Percentiles rank a stretch among this genome's conserved stretches.
Conservation (phyloP, 2,329 filamentous ascomycete species). For the Tothia fuscella region DNA sequence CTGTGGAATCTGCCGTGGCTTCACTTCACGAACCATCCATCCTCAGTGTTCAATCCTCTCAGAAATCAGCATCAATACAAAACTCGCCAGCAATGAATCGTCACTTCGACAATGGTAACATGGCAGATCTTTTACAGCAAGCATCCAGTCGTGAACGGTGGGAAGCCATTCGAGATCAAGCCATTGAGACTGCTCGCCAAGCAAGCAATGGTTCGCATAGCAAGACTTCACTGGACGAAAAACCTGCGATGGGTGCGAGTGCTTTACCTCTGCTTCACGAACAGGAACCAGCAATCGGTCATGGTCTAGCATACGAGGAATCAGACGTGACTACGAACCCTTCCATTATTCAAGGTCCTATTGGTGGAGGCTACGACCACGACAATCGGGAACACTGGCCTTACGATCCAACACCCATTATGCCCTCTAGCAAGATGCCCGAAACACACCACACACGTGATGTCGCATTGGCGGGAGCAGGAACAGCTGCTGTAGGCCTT, state of each 20-base stretch:
- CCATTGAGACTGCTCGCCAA: conserved; percentile 7
- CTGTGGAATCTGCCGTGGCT: conserved; percentile 80
- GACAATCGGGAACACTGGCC: conserved; percentile 41
- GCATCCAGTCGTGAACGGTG: conserved; percentile 6
- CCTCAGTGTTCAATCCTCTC: conserved; percentile 33
- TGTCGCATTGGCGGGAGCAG: conserved; percentile 32
- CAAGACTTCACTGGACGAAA: conserved; percentile 34
- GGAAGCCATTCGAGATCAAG: conserved; percentile 10
- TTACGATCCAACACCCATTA: conserved; percentile 42
- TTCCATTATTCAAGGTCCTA: conserved; percentile 66
- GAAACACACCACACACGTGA: conserved; percentile 1
- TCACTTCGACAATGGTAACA: not conserved
- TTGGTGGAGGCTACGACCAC: conserved; percentile 44
- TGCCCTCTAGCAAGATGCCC: conserved; percentile 17
- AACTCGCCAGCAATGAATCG: not conserved
- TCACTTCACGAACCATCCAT: conserved; percentile 79
- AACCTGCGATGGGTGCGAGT: conserved; percentile 49
- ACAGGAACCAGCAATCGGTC: conserved; percentile 67
- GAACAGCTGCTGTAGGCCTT: conserved; percentile 37
- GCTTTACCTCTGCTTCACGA: conserved; percentile 57
- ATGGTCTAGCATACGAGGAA: conserved; percentile 42
- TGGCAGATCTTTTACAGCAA: not conserved
- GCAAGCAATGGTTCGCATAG: conserved; percentile 32
- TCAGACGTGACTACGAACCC: conserved; percentile 72
- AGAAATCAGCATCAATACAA: conserved; percentile 14